phyloP scores from a whole-genome alignment of 352 stramenopile species.

The Globisporangium abappressorium region DNA sequence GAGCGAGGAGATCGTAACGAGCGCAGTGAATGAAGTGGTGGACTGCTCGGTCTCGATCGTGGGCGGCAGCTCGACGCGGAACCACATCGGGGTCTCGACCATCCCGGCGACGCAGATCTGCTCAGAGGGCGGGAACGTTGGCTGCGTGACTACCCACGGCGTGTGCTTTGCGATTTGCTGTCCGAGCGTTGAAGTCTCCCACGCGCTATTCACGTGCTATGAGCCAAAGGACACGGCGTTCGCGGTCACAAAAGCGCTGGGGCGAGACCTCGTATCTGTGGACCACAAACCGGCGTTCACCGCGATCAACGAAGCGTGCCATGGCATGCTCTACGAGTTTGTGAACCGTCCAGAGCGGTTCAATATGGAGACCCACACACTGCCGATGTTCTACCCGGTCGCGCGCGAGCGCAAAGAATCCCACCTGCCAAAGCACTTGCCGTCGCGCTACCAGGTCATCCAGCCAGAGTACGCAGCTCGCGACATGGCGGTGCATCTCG shows the following conservation, averaged over 20 bases:
- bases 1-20: slow-evolving; percentile 64
- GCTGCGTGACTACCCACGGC: slow-evolving; percentile 66
- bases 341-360: slow-evolving; percentile 55
- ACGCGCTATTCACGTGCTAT: slow-evolving; percentile 84
- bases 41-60: slow-evolving; percentile 72
- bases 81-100: slow-evolving; percentile 14
- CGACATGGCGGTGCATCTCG: slow-evolving; percentile 54
- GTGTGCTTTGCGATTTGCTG: slow-evolving; percentile 76
- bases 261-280: slow-evolving; percentile 55
- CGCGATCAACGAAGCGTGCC: slow-evolving; percentile 70
- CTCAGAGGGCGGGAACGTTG: slow-evolving; percentile 59
- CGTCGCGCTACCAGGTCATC: slow-evolving; percentile 64
- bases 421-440: slow-evolving; percentile 20
- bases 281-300: slow-evolving; percentile 72
- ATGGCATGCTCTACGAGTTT: slow-evolving; percentile 73
- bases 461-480: slow-evolving; percentile 55
- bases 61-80: slow-evolving; percentile 46
- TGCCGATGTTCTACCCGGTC: slow-evolving; percentile 75
- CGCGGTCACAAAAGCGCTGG: slow-evolving; percentile 57
- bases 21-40: slow-evolving; percentile 67
- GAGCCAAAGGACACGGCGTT: slow-evolving; percentile 69
- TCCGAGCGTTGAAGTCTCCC: slow-evolving; percentile 73
- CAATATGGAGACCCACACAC: slow-evolving; percentile 56
- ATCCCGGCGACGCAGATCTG: slow-evolving; percentile 63
- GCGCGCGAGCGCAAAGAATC: slow-evolving; percentile 34